phyloP scores from a whole-genome alignment of 306 rosid species.

The Sicyos edulis region DNA sequence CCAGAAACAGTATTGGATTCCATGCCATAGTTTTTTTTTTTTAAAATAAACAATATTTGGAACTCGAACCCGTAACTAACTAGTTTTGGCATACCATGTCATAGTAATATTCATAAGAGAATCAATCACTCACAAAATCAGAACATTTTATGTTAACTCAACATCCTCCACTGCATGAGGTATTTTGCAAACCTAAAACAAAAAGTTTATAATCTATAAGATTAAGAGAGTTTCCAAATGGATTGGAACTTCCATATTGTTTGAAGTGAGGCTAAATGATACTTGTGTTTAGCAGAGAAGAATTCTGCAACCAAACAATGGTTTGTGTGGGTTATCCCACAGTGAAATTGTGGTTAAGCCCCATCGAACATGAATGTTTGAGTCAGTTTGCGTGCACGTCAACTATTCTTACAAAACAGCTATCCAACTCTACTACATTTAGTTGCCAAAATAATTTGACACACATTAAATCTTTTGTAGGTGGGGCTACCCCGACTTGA shows the following conservation, averaged over 20 bases:
- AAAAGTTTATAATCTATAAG: neutral
- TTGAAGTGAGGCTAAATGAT: neutral
- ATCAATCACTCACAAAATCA: neutral
- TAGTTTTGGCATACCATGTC: slow-evolving; percentile 68
- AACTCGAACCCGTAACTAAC: too few species aligned
- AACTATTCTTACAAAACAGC: neutral
- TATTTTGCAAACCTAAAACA: neutral
- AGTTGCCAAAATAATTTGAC: neutral
- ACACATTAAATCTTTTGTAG: neutral
- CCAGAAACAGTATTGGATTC: too few species aligned
- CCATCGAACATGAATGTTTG: neutral
- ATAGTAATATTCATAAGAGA: slow-evolving; percentile 39
- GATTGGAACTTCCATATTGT: neutral
- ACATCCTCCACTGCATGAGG: neutral
- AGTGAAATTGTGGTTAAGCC: neutral
- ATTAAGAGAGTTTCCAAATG: neutral
- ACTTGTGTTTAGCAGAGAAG: neutral
- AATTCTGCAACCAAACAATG: neutral
- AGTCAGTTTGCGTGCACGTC: neutral
- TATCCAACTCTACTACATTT: too few species aligned
- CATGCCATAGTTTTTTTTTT: too few species aligned
- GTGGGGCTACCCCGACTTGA: neutral
- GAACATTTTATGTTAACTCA: neutral
- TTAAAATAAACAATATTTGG: too few species aligned
- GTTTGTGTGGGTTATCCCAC: neutral